A percentile compares a stretch with the other conserved stretches of the same genome.
Evolutionary conservation across 169 alveolate genomes (phyloP).

Genomic region (Plasmodium coatneyi): DNA sequence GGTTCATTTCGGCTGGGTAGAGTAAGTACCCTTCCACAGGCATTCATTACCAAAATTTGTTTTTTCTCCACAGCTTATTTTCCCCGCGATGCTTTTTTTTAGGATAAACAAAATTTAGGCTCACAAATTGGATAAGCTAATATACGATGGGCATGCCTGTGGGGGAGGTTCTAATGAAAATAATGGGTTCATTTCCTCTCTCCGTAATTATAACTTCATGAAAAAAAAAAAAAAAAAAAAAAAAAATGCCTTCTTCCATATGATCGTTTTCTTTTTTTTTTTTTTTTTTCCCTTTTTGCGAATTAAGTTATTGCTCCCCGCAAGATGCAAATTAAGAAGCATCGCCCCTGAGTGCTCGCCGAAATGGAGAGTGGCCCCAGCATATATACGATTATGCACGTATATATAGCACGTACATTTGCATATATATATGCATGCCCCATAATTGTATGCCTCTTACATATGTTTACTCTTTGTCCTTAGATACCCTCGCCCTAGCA

Average conservation of each 20-base stretch:
- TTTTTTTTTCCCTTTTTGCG: neutral
- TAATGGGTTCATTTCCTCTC: neutral
- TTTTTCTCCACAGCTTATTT: neutral
- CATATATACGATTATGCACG: neutral
- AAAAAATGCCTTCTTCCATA: neutral
- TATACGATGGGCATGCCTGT: neutral
- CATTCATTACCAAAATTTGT: neutral
- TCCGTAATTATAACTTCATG: neutral
- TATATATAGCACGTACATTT: neutral
- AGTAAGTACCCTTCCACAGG: neutral
- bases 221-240: neutral
- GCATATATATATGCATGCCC: neutral
- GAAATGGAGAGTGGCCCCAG: neutral
- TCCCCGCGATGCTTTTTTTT: neutral
- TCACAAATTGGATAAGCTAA: neutral
- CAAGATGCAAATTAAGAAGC: neutral
- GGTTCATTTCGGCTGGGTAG: neutral
- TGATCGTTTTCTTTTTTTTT: neutral
- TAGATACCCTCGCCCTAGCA: neutral
- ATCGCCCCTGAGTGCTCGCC: neutral
- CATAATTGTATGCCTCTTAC: neutral
- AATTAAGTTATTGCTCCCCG: neutral
- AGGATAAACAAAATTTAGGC: neutral
- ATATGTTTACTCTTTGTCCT: neutral
- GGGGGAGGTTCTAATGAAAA: neutral